These are phyloP conservation scores for Aspergillus indologenus DNA, from an alignment of 495 filamentous ascomycete species.

Conservation along the genomic window DNA sequence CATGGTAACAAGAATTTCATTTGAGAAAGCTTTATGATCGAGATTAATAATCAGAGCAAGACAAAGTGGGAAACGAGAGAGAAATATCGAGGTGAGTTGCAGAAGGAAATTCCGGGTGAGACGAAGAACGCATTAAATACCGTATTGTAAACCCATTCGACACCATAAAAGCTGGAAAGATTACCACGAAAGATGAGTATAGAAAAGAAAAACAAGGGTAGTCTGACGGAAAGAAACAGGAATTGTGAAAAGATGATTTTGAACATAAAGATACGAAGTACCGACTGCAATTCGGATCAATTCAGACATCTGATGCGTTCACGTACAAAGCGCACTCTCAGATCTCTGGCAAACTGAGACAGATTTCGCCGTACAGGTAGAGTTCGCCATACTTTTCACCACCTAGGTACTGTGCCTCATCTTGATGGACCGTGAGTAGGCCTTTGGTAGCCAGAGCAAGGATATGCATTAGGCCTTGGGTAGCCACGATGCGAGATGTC, in stretches of 20 bases:
- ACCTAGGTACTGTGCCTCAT: slow-evolving; percentile 21
- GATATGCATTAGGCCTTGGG: slow-evolving; percentile 70
- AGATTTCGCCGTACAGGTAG: slow-evolving; percentile 37
- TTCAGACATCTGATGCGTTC: not conserved
- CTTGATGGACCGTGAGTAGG: slow-evolving; percentile 33
- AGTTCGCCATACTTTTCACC: slow-evolving; percentile 18
- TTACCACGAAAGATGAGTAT: not conserved
- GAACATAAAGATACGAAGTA: no score
- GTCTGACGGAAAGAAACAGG: not conserved
- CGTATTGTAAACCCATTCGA: not conserved
- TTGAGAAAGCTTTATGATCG: not conserved
- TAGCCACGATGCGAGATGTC: slow-evolving; percentile 58
- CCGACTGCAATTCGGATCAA: no score
- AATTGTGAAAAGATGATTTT: no score
- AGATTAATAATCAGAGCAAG: no score
- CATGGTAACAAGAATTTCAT: not conserved
- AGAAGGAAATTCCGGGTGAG: not conserved
- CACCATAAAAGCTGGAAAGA: not conserved
- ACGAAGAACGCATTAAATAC: not conserved
- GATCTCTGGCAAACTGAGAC: slow-evolving; percentile 17
- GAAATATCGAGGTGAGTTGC: not conserved
- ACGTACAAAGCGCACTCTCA: slow-evolving; percentile 1
- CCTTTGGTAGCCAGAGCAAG: slow-evolving; percentile 67
- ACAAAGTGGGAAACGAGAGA: no score
- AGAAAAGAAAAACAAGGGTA: not conserved